phyloP scores from a whole-genome alignment of 306 rosid genomes.

The Senna siamea region DNA sequence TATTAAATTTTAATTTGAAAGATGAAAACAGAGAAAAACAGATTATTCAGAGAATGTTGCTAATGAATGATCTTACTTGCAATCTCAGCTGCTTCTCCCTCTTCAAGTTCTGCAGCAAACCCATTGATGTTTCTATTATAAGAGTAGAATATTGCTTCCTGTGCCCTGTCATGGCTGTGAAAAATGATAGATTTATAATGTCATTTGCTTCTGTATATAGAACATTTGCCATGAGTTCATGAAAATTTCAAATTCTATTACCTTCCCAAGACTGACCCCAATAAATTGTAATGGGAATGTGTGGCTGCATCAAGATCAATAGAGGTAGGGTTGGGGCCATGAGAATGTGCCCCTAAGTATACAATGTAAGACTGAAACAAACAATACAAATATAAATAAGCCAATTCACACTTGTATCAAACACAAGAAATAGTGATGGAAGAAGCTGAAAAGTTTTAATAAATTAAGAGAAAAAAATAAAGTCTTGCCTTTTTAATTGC shows the following conservation, averaged over 20 bases:
- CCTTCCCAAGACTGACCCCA: conserved; percentile 51
- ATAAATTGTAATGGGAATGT: conserved; percentile 43
- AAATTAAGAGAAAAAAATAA: neutral
- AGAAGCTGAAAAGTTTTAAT: neutral
- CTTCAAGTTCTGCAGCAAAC: conserved; percentile 80
- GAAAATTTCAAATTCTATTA: neutral
- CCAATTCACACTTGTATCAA: too few species aligned
- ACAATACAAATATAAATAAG: neutral
- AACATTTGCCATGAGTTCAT: neutral
- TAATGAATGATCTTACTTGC: conserved; percentile 46
- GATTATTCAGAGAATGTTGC: neutral
- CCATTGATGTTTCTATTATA: conserved; percentile 72
- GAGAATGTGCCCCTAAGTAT: conserved; percentile 50
- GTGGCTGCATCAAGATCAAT: conserved; percentile 41
- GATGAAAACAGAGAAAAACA: neutral
- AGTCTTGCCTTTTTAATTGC: conserved; percentile 43
- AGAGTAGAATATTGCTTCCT: conserved; percentile 53
- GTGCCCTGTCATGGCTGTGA: conserved; percentile 37
- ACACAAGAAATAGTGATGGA: too few species aligned
- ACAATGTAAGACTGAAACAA: conserved; percentile 45
- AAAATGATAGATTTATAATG: neutral
- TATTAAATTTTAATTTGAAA: neutral
- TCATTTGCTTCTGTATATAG: neutral
- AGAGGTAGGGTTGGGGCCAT: conserved; percentile 44
- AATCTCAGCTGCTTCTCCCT: conserved; percentile 55